A percentile compares a stretch with the other conserved stretches of the same genome.
Evolutionary conservation across 2,329 filamentous ascomycete genomes (phyloP).

Genomic region (Clarireedia hainanense): DNA sequence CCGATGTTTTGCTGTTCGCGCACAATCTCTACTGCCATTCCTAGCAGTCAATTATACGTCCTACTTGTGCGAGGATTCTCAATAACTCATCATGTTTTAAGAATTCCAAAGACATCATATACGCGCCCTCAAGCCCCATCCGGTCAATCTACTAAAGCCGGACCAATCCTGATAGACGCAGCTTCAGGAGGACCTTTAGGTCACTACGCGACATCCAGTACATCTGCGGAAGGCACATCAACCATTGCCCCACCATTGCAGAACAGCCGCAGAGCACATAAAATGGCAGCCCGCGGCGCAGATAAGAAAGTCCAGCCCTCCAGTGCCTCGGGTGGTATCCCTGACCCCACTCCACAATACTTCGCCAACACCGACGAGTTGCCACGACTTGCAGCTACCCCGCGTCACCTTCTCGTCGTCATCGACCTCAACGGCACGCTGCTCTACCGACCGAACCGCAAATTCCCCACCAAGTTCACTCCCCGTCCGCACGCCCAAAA

Average conservation of each 20-base stretch:
- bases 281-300: constrained; percentile 3
- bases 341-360: constrained; percentile 54
- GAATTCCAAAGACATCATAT: background rate
- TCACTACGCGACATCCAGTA: background rate
- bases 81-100: background rate
- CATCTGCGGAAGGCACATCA: background rate
- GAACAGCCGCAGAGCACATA: background rate
- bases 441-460: constrained; percentile 57
- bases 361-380: constrained; percentile 41
- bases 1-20: background rate
- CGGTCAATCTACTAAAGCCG: too few species aligned
- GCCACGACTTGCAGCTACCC: constrained; percentile 35
- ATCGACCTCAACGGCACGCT: constrained; percentile 93
- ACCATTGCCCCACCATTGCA: background rate
- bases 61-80: background rate
- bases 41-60: background rate
- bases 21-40: background rate
- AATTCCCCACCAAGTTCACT: constrained; percentile 45
- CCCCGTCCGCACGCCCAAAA: constrained; percentile 57
- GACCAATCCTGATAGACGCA: too few species aligned
- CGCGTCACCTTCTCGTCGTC: constrained; percentile 67
- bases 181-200: too few species aligned
- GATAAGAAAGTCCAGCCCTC: constrained; percentile 18
- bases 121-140: background rate
- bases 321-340: constrained; percentile 34